These are phyloP conservation scores for Rhododendron vialii DNA, from an alignment of 148 eudicot genomes.

Conservation along the genomic window DNA sequence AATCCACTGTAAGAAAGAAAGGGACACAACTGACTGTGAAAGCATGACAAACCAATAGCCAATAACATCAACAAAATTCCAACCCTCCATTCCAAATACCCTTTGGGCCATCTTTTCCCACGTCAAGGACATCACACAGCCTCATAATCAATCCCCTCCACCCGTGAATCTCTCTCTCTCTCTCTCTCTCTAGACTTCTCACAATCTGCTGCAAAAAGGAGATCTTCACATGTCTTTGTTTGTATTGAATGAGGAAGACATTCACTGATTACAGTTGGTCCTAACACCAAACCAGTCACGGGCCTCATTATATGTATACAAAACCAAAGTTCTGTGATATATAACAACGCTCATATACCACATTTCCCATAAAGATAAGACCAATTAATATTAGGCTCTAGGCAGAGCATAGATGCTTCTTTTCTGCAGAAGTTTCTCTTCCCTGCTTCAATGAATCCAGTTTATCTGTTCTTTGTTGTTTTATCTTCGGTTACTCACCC, in stretches of 20 bases:
- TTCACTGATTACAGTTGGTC: conserved; percentile 30
- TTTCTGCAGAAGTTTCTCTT: conserved; percentile 23
- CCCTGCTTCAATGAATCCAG: conserved; percentile 25
- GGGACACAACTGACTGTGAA: not conserved
- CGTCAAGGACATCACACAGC: not conserved
- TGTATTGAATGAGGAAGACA: conserved; percentile 22
- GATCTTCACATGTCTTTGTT: conserved; percentile 48
- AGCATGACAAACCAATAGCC: not conserved
- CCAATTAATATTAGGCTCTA: not conserved
- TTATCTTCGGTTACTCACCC: conserved; percentile 20
- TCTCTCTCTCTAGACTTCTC: not conserved
- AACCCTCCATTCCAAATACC: not conserved
- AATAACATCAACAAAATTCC: not conserved
- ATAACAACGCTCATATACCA: not conserved
- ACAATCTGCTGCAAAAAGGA: conserved; percentile 32
- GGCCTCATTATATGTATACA: conserved; percentile 15
- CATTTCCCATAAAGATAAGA: not conserved
- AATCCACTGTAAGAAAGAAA: not conserved
- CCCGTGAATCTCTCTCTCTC: conserved; percentile 10
- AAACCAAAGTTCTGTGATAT: not conserved
- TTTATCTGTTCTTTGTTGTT: conserved; percentile 25
- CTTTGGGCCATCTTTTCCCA: not conserved
- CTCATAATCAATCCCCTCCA: not conserved
- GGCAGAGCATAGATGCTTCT: not conserved
- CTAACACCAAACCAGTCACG: conserved; percentile 59